Conservation (phyloP, 2,329 filamentous ascomycete species). For the Tothia fuscella region DNA sequence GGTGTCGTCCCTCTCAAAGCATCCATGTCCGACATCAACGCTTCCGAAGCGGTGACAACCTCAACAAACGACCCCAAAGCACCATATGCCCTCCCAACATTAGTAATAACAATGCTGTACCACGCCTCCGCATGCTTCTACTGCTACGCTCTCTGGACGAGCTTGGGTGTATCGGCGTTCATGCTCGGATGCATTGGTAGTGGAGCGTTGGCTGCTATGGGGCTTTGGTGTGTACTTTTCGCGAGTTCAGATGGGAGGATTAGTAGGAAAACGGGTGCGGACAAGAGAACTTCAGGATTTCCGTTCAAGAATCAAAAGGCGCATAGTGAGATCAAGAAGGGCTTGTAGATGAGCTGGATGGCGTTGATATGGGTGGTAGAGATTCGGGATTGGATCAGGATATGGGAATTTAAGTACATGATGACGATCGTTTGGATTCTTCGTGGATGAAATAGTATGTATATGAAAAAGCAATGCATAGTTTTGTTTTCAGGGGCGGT, state of each 20-base stretch:
- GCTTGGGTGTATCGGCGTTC: slow-evolving; percentile 44
- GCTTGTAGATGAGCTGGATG: too few species aligned
- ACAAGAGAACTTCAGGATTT: slow-evolving; percentile 54
- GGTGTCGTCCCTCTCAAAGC: not conserved
- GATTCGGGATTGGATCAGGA: too few species aligned
- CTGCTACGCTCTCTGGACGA: slow-evolving; percentile 55
- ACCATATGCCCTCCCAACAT: slow-evolving; percentile 46
- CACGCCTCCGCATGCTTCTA: slow-evolving; percentile 50
- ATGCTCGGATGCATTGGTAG: slow-evolving; percentile 48
- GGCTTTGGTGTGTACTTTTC: slow-evolving; percentile 53
- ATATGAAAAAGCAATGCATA: too few species aligned
- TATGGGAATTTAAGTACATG: too few species aligned
- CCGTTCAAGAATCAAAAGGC: slow-evolving; percentile 52
- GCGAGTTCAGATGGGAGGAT: slow-evolving; percentile 44
- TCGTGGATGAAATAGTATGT: too few species aligned
- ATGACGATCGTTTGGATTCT: too few species aligned
- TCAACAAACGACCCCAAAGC: slow-evolving; percentile 27
- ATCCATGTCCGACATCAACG: not conserved
- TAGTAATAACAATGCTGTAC: slow-evolving; percentile 55
- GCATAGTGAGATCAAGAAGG: slow-evolving; percentile 29
- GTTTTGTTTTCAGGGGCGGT: too few species aligned
- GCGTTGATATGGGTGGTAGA: too few species aligned
- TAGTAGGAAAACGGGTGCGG: slow-evolving; percentile 51
- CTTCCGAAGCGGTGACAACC: too few species aligned
- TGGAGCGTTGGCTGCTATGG: slow-evolving; percentile 46